Evolutionary conservation across 768 basidiomycete genomes (phyloP).

Genomic region (Mycena alexandri): DNA sequence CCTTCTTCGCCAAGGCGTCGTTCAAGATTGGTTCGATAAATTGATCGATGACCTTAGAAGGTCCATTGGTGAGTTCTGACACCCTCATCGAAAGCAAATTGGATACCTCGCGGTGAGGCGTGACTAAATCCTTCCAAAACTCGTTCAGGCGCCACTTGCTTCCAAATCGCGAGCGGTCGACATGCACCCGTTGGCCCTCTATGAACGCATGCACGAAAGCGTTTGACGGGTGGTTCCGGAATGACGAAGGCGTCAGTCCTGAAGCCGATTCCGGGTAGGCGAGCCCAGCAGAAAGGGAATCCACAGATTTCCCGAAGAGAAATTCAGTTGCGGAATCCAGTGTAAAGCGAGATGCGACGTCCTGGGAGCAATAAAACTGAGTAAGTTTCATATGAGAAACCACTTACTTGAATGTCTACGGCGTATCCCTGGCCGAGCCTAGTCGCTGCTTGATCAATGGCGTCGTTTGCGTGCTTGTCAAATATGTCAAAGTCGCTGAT

Average conservation of each 20-base stretch:
- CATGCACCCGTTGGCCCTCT: conserved; percentile 49
- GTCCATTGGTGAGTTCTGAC: background rate
- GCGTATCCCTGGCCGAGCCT: conserved; percentile 51
- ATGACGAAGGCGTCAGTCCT: conserved; percentile 39
- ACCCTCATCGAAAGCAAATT: no score
- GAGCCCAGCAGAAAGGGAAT: conserved; percentile 54
- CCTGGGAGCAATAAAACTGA: conserved; percentile 37
- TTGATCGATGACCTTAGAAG: conserved; percentile 52
- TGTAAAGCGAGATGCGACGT: conserved; percentile 59
- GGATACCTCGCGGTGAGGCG: conserved; percentile 30
- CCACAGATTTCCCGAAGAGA: conserved; percentile 60
- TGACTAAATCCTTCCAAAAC: conserved; percentile 57
- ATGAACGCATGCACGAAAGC: conserved; percentile 56
- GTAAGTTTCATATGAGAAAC: background rate
- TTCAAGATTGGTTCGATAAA: conserved; percentile 63
- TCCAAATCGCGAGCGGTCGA: conserved; percentile 52
- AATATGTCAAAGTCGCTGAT: conserved; percentile 58
- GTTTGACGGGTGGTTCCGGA: conserved; percentile 48
- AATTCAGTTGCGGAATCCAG: conserved; percentile 72
- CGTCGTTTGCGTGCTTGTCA: conserved; percentile 51
- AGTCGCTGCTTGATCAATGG: conserved; percentile 43
- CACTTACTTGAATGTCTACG: conserved; percentile 51
- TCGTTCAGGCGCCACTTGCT: conserved; percentile 59
- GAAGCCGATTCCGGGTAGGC: conserved; percentile 44
- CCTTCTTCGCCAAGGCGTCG: conserved; percentile 54